These are phyloP conservation scores for Tolypocladium ovalisporum DNA, from an alignment of 2,329 filamentous ascomycete species.

Conservation along the genomic window DNA sequence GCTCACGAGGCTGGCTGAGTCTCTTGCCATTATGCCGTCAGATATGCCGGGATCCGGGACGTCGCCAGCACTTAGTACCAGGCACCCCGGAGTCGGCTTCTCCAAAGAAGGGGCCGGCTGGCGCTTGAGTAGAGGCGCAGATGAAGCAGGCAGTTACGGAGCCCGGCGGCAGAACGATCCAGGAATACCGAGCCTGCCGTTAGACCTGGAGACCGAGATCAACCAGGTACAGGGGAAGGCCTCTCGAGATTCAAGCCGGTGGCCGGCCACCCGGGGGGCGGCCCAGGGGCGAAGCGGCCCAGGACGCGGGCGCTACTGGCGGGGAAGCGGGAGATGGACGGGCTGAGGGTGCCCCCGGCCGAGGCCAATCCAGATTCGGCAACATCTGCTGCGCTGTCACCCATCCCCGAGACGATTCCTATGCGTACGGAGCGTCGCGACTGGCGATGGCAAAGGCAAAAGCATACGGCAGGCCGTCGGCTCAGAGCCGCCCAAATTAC, in stretches of 20 bases:
- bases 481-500: not conserved
- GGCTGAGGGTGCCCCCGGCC: not conserved
- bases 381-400: not conserved
- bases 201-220: not conserved
- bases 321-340: not conserved
- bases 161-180: not conserved
- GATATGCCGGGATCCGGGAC: not conserved
- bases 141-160: no score
- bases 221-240: not conserved
- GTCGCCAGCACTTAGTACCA: not conserved
- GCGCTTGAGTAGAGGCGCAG: not conserved
- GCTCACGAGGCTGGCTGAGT: not conserved
- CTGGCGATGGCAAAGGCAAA: not conserved
- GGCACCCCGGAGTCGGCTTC: not conserved
- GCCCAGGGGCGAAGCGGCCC: not conserved
- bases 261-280: not conserved
- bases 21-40: not conserved
- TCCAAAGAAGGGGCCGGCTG: not conserved
- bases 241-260: not conserved
- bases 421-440: not conserved
- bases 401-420: not conserved
- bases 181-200: not conserved
- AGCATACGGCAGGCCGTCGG: not conserved
- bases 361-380: not conserved
- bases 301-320: not conserved